phyloP scores from a whole-genome alignment of 1,284 basidiomycete species.

The Tylopilus sp. region DNA sequence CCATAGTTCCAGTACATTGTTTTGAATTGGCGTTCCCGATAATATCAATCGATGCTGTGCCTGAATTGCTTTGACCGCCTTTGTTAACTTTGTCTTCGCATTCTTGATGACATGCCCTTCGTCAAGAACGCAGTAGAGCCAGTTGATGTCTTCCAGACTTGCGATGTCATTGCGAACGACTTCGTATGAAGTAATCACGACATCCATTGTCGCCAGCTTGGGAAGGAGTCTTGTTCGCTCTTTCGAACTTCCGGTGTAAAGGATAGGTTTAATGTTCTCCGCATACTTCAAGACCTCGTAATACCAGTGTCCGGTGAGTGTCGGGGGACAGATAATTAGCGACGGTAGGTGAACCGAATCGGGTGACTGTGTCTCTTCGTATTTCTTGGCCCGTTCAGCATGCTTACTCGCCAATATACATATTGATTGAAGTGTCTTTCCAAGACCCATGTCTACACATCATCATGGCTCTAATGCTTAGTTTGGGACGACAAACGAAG shows the following conservation, averaged over 20 bases:
- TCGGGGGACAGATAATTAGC: slow-evolving; percentile 95
- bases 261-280: slow-evolving; percentile 78
- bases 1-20: slow-evolving; percentile 98
- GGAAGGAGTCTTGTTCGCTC: slow-evolving; percentile 74
- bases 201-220: slow-evolving; percentile 72
- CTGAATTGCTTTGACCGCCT: slow-evolving; percentile 89
- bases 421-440: slow-evolving; percentile 97
- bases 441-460: slow-evolving; percentile 92
- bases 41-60: slow-evolving; percentile 93
- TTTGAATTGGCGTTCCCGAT: slow-evolving; percentile 98
- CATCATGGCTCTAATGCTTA: not conserved
- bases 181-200: slow-evolving; percentile 97
- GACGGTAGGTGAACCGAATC: slow-evolving; percentile 89
- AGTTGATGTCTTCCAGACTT: slow-evolving; percentile 71
- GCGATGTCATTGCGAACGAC: slow-evolving; percentile 94
- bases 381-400: slow-evolving; percentile 74
- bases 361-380: slow-evolving; percentile 65
- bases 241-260: slow-evolving; percentile 88
- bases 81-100: slow-evolving; percentile 95
- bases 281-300: slow-evolving; percentile 96
- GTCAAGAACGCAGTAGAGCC: slow-evolving; percentile 97
- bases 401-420: slow-evolving; percentile 96
- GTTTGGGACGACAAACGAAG: not conserved
- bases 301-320: slow-evolving; percentile 97
- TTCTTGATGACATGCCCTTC: slow-evolving; percentile 99